Evolutionary conservation across 2,329 filamentous ascomycete genomes (phyloP), one percentile per base, ranked within the genome.

Genomic region (Neurospora sp.): DNA sequence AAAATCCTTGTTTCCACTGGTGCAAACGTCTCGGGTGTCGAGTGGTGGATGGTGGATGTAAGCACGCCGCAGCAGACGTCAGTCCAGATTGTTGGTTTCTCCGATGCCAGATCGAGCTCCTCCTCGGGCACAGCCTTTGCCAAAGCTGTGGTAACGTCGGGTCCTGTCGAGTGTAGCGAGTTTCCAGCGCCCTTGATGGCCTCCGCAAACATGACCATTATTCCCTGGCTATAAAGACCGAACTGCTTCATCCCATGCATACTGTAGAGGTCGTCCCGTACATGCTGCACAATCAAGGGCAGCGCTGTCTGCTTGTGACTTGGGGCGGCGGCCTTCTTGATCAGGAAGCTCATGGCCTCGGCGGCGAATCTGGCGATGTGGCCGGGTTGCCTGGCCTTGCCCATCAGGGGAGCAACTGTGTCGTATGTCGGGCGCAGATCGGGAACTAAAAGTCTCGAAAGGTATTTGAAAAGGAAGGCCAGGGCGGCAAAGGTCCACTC

Each of bases 401-500:
- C 96, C 38, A 99, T 86, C 68, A 98, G 85, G 3, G 93, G 91
- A 0, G 91, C 87, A 83, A 99, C 89, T 68, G 96, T 88, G 76
- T 93, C 87, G 78, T 93, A 94, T 1, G 96, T 90, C 66, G 95
- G 93, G 72, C 92, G 86, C 73, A 99, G 81, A 77, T 99, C 92
- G 4, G 93, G 91, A 0, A 96, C 91, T 28, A 99, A 81, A 0
- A 98, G 86, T 73, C 93, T 90, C 2, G 93, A 96, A 5, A 99
- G 87, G 77, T 98, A 98, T 78, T 99, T 99, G 87, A 99, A 97
- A 52, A 98, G 84, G 84, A 96, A 99, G 66, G 96, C 93, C 70
- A 99, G 84, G 75, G 93, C 94, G 13, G 91, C 93, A 81, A 99
- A 99, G 68, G 93, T 95, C 94, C 95, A 98, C 81, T 99, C 96